phyloP scores from a whole-genome alignment of 2,329 filamentous ascomycete genomes.

The Dactylellina parvicollis region DNA sequence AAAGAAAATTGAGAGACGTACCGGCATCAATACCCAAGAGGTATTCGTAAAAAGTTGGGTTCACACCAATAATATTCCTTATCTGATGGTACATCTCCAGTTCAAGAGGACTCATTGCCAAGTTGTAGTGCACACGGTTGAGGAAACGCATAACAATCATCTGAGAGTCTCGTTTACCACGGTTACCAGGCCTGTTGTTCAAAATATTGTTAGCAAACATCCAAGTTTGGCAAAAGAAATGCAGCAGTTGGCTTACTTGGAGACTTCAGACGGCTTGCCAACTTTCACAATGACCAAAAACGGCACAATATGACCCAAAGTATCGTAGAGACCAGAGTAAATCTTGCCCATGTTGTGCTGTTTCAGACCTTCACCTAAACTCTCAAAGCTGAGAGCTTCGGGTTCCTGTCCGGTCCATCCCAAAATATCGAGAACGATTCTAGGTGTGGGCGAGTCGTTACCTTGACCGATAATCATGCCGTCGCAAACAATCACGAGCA shows the following conservation, averaged over 20 bases:
- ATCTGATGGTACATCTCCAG: slow-evolving; percentile 99
- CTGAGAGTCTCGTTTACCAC: slow-evolving; percentile 98
- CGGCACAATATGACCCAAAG: slow-evolving; percentile 96
- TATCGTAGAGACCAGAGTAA: slow-evolving; percentile 96
- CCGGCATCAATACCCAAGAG: slow-evolving; percentile 90
- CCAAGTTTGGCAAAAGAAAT: neutral
- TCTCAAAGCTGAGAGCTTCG: slow-evolving; percentile 95
- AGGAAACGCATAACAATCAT: slow-evolving; percentile 99
- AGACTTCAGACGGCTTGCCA: slow-evolving; percentile 81
- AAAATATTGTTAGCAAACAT: slow-evolving; percentile 1
- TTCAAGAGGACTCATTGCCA: slow-evolving; percentile 94
- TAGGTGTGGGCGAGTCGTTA: slow-evolving; percentile 92
- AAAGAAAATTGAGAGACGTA: slow-evolving; percentile 33
- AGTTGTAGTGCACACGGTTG: slow-evolving; percentile 97
- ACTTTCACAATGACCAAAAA: slow-evolving; percentile 98
- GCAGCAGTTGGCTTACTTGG: slow-evolving; percentile 56
- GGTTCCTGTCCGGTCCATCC: slow-evolving; percentile 95
- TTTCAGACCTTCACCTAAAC: slow-evolving; percentile 91
- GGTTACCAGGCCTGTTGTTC: slow-evolving; percentile 78
- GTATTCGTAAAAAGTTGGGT: slow-evolving; percentile 98
- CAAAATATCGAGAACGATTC: slow-evolving; percentile 95
- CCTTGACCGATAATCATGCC: slow-evolving; percentile 99
- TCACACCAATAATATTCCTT: slow-evolving; percentile 97
- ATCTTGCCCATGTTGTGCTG: slow-evolving; percentile 99
- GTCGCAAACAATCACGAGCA: slow-evolving; percentile 90